Base-by-base conservation (phyloP, 2,329 filamentous ascomycete genomes). In the Pseudopyricularia cyperi region DNA sequence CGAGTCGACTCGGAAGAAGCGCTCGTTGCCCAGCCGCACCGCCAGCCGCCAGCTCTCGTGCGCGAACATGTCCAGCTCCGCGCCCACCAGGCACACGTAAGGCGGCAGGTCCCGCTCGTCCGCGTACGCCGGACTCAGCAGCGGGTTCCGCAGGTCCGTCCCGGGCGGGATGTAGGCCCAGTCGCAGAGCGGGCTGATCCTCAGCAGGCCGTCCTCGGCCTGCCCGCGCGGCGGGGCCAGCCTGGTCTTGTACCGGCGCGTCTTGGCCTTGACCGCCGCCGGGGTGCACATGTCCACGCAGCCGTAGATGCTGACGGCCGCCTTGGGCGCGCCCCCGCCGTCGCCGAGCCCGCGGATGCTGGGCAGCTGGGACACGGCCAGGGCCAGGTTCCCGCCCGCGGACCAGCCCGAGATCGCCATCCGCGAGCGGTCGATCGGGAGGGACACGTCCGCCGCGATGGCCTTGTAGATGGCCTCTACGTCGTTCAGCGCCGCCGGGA, bases 361-460 rank as follows among this genome's bases (percentile, higher is more conserved):
- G 0, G 66, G 64, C 9, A 71, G 57, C 56, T 75, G 71, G 14
- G 65, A 58, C 0, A 66, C 67, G 7, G 65, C 60, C 1, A 77
- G 61, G 1, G 68, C 58, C 1, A 79, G 63, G 57, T 75, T 77
- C 2, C 68, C 76, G 26, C 76, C 75, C 0, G 75, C 74, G 33
- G 71, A 74, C 61, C 73, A 77, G 9, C 75, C 75, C 1, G 63
- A 67, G 1, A 78, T 55, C 0, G 68, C 67, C 4, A 76, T 64
- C 4, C 52, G 22, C 17, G 50, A 17, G n/a, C 57, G 56, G 59
- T 77, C 70, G 55, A 77, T 66, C 3, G 72, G 72, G 0, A 79
- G 65, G 0, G 62, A 58, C 0, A 58, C 28, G 59, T 78, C 73
- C 7, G 61, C 58, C 9, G 77, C 64, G 11, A 72, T 62, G 9